phyloP scores from a whole-genome alignment of 345 rosid species.

The Citrus inodora region DNA sequence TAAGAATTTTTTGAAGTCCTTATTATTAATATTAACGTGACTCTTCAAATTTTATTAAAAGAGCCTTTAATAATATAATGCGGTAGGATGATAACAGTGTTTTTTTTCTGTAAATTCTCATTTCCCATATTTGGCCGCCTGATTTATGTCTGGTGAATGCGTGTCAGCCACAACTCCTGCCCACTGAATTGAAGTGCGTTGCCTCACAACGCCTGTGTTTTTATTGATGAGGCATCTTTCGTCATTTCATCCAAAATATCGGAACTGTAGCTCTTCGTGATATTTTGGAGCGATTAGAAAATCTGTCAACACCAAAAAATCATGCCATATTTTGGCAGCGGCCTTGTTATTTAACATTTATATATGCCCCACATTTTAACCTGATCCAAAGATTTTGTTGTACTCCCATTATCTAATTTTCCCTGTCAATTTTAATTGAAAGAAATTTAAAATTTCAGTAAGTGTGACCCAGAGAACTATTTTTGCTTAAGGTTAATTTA shows the following conservation, averaged over 20 bases:
- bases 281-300: not conserved
- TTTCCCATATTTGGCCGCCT: not conserved
- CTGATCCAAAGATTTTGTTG: not conserved
- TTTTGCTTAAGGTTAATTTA: not conserved
- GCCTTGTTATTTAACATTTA: not conserved
- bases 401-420: not conserved
- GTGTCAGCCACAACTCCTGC: not conserved
- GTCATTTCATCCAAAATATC: not conserved
- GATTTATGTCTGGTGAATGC: not conserved
- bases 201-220: not conserved
- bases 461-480: not conserved
- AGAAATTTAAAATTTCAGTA: not conserved
- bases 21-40: no score
- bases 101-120: not conserved
- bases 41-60: no score
- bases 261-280: not conserved
- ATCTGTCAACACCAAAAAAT: not conserved
- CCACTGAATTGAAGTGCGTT: not conserved
- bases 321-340: not conserved
- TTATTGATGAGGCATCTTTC: not conserved
- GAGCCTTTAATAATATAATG: no score
- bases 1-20: accelerated
- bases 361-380: not conserved
- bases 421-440: not conserved
- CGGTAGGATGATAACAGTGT: not conserved